Evolutionary conservation across 2,329 filamentous ascomycete genomes (phyloP), one percentile per base, ranked within the genome.

Genomic region (Diaporthe citri): DNA sequence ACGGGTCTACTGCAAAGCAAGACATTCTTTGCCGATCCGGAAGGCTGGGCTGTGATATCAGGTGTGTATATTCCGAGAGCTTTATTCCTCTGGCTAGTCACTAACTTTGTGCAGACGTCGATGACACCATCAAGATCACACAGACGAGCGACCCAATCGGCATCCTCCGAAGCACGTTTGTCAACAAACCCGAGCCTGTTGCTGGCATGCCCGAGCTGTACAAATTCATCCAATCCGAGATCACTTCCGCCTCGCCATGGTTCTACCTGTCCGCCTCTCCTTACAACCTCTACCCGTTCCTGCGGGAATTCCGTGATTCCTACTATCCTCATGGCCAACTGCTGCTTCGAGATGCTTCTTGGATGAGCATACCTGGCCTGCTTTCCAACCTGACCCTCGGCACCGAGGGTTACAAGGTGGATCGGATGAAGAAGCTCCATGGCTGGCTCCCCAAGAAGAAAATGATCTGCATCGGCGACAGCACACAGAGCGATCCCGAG

Each of bases 221-320:
- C 85, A 84, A 86, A 31, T 88, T 92, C 73, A 87, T 97, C 15
- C 86, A 92, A 59, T 82, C 84, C 8, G 78, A 87, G 5, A 80
- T 92, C 34, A 85, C 87, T 1, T 81, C 88, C 12, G 87, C 88
- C 12, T 93, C 95, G 1, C 90, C 95, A 0, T 98, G 94, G 89
- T 98, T 97, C 87, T 98, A 98, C 83, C 90, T 98, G 62, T 97
- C 95, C 0, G 96, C 96, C 0, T 97, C 95, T 0, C 96, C 96
- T 0, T 98, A 98, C 86, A 98, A 97, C 79, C 90, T 98, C 13
- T 98, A 98, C 81, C 93, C 94, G 0, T 97, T 98, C 84, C 88
- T 98, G 34, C 92, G 90, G 73, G 83, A 88, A 0, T 98, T 98
- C 84, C 88, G 95, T 48, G 85, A 92, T 72, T 82, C 87, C 2